These are phyloP conservation scores for Barbatosphaeria neglecta DNA, from an alignment of 495 filamentous ascomycete species.

Conservation along the genomic window DNA sequence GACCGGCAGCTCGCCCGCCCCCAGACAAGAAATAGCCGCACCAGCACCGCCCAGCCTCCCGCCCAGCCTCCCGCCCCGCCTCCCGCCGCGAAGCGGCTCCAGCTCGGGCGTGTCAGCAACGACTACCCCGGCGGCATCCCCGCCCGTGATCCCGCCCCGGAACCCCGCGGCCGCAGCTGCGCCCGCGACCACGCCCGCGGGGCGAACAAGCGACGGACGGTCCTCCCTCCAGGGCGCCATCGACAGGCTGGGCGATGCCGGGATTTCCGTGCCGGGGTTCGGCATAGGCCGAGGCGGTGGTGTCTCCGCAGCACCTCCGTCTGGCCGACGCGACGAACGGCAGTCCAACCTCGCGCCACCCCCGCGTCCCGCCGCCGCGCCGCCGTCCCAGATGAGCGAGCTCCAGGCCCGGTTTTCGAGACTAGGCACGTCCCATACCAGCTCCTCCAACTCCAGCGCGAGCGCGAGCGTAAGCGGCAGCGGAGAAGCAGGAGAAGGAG, in stretches of 20 bases:
- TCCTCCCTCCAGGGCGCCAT: conserved; percentile 59
- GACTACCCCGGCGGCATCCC: conserved; percentile 33
- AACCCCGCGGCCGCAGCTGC: conserved; percentile 7
- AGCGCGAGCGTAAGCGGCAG: too few relatives aligned
- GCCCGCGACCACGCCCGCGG: conserved; percentile 10
- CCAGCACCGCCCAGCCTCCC: too few relatives aligned
- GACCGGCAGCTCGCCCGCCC: conserved; percentile 13
- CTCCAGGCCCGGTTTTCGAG: conserved; percentile 58
- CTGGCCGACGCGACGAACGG: too few relatives aligned
- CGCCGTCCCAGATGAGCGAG: conserved; percentile 32
- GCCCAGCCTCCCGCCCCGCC: conserved; percentile 40
- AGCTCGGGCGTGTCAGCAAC: conserved; percentile 40
- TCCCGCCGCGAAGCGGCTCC: conserved; percentile 46
- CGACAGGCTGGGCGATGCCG: conserved; percentile 58
- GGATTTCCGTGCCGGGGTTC: conserved; percentile 71
- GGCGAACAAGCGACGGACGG: conserved; percentile 19
- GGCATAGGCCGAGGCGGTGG: conserved; percentile 47
- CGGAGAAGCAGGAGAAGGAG: conserved; percentile 11
- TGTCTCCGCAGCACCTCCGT: conserved; percentile 3
- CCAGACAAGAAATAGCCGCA: not conserved
- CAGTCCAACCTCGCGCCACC: too few relatives aligned
- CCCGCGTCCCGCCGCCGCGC: not conserved
- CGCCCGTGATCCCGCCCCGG: not conserved
- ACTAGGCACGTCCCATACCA: conserved; percentile 28
- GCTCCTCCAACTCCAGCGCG: conserved; percentile 11